Evolutionary conservation across 331 rosid species (phyloP).

Genomic region (Acacia pycnantha): DNA sequence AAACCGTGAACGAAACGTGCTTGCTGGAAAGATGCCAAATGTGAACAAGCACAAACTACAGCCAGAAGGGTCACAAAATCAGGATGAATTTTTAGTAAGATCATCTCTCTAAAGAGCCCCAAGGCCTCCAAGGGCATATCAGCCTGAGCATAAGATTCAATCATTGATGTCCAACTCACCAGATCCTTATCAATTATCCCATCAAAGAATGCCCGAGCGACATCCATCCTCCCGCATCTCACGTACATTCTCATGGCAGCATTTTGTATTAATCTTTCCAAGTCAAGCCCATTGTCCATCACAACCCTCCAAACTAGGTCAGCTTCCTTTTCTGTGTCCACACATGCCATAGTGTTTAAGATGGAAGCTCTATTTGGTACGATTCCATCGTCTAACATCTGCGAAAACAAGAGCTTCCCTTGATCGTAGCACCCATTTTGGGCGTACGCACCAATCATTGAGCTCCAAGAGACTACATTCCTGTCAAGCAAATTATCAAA

Average conservation of each 20-base stretch:
- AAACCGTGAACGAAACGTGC: conserved; percentile 46
- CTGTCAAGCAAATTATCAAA: conserved; percentile 38
- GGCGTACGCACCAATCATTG: conserved; percentile 44
- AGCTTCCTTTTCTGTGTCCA: conserved; percentile 33
- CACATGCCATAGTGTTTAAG: conserved; percentile 46
- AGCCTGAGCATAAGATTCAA: conserved; percentile 38
- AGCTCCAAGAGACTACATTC: conserved; percentile 53
- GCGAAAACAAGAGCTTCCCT: conserved; percentile 32
- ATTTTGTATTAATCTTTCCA: conserved; percentile 33
- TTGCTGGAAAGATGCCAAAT: conserved; percentile 40
- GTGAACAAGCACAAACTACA: conserved; percentile 47
- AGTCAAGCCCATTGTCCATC: conserved; percentile 23
- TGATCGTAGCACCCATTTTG: conserved; percentile 31
- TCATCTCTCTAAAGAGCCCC: conserved; percentile 32
- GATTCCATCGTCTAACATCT: conserved; percentile 33
- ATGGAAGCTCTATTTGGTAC: conserved; percentile 36
- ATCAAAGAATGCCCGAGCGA: conserved; percentile 38
- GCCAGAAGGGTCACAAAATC: conserved; percentile 44
- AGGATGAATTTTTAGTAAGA: conserved; percentile 19
- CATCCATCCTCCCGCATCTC: conserved; percentile 40
- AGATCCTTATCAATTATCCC: conserved; percentile 41
- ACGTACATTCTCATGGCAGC: conserved; percentile 49
- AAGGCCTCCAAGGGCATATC: conserved; percentile 39
- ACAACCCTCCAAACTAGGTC: conserved; percentile 19
- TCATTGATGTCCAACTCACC: conserved; percentile 52